Evolutionary conservation across 768 basidiomycete species (phyloP), one percentile per base, ranked within the genome.

Genomic region (Calocera cornea): DNA sequence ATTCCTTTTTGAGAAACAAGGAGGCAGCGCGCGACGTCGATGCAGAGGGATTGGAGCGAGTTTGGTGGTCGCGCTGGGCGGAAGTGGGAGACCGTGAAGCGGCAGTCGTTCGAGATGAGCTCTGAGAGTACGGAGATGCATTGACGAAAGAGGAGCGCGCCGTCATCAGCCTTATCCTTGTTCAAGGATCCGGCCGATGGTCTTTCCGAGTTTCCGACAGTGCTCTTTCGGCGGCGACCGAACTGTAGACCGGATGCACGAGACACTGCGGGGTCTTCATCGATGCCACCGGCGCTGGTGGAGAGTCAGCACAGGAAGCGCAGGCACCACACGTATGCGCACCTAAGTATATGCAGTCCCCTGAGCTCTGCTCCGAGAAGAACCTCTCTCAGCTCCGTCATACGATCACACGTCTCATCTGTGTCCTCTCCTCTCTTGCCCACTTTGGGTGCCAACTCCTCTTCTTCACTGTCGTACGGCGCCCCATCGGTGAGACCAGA

Each of bases 41-140:
- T 76, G 2, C 82, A 82, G 33, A 87, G 75, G 0, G 84, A 81
- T 71, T 92, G 91, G n/a, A 94, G 76, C 2, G 89, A 80, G 72
- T 90, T 84, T 1, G 90, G 88, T 16, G 91, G 91, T 33, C 84
- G 81, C 0, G 79, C 79, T 1, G 86, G 88, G 2, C 87, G 81
- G 17, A 87, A 85, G 10, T 77, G 79, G 12, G 80, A 75, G 1
- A 83, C 80, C 69, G 82, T 82, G 75, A 84, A 89, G 1, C 89
- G 84, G 72, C 88, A 88, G 72, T 92, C 91, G 67, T 88, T 86
- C 3, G 79, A 75, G 19, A 91, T 78, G 24, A 92, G 77, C 1
- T 85, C 89, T n/a, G 80, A 80, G 36, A 87, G 80, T 38, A 85
- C 75, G 31, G 80, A 81, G 14, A 87, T 81, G 73, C 86, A 88